Evolutionary conservation across 805 yeast genomes (phyloP).

Genomic region (Yarrowia sp.): DNA sequence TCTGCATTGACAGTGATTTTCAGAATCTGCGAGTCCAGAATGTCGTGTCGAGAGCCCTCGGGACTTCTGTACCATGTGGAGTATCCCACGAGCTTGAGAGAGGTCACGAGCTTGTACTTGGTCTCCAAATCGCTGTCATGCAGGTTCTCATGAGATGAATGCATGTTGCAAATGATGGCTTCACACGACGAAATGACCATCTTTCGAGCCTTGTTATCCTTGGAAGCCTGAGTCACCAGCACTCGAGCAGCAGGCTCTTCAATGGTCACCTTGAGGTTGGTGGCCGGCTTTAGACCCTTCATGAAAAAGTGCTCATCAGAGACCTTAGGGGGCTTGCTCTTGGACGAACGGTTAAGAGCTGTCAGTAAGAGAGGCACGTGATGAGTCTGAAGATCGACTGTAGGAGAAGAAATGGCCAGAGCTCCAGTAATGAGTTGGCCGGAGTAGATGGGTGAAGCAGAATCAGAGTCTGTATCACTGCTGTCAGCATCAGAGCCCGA

Average conservation of each 20-base stretch:
- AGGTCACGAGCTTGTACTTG: constrained; percentile 32
- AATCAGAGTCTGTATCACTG: constrained; percentile 4
- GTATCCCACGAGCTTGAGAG: constrained; percentile 31
- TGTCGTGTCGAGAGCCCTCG: constrained; percentile 33
- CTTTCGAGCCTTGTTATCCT: constrained; percentile 28
- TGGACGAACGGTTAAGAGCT: constrained; percentile 25
- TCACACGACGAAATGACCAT: constrained; percentile 39
- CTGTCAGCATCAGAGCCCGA: not conserved
- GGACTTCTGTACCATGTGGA: constrained; percentile 37
- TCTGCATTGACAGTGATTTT: constrained; percentile 30
- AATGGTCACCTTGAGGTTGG: constrained; percentile 34
- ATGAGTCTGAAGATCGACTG: constrained; percentile 39
- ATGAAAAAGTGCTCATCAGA: constrained; percentile 9
- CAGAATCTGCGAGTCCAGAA: constrained; percentile 33
- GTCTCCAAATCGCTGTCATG: constrained; percentile 13
- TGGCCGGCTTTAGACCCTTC: constrained; percentile 33
- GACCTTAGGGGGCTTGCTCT: constrained; percentile 9
- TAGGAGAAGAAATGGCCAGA: constrained; percentile 39
- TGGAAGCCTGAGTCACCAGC: constrained; percentile 29
- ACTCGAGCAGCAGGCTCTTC: constrained; percentile 39
- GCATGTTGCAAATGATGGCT: constrained; percentile 36
- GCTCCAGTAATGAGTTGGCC: constrained; percentile 36
- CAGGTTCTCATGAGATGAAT: constrained; percentile 29
- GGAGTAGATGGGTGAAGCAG: constrained; percentile 5
- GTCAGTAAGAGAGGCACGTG: constrained; percentile 38